These are phyloP conservation scores for Blepharisma stoltei DNA, from an alignment of 73 alveolate species.

Conservation along the genomic window DNA sequence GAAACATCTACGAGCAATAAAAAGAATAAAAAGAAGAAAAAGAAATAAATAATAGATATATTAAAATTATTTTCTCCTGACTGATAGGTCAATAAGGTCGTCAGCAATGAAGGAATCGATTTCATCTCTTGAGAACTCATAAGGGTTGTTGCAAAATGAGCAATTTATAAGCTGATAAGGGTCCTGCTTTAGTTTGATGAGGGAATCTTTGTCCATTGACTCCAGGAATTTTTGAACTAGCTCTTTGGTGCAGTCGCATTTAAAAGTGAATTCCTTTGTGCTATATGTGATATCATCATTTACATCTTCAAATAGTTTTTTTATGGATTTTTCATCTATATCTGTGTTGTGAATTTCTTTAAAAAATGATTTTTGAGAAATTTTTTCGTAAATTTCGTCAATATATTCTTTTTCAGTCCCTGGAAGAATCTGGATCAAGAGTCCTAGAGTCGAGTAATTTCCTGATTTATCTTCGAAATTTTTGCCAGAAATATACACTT, in stretches of 20 bases:
- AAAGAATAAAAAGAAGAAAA: constrained; percentile 21
- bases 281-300: background rate
- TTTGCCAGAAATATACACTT: background rate
- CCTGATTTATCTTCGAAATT: background rate
- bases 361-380: background rate
- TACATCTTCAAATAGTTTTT: background rate
- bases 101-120: background rate
- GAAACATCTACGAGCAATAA: background rate
- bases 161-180: background rate
- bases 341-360: background rate
- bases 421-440: background rate
- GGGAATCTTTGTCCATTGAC: background rate
- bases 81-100: background rate
- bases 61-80: no score
- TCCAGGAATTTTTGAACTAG: background rate
- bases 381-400: background rate
- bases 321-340: background rate
- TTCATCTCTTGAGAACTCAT: background rate
- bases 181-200: background rate
- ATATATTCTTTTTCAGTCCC: constrained; percentile 6
- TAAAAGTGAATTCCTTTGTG: background rate
- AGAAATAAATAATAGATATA: background rate
- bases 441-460: background rate
- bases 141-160: background rate
- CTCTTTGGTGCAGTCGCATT: constrained; percentile 24